Evolutionary conservation across 2,329 filamentous ascomycete genomes (phyloP).

Genomic region (Boeremia lycopersici): DNA sequence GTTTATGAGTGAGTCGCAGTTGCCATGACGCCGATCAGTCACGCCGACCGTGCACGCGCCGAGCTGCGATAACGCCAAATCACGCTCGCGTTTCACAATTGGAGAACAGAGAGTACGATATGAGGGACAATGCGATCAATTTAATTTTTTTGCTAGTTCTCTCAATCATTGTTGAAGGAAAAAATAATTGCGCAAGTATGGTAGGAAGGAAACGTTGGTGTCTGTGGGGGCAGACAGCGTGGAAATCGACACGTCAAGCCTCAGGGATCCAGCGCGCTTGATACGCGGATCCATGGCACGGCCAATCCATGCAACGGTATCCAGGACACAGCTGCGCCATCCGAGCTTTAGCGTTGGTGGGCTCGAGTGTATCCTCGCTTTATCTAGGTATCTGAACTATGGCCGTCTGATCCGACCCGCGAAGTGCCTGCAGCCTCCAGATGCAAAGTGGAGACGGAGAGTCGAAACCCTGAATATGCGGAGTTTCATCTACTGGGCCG

Average conservation of each 20-base stretch:
- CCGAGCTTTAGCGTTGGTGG: too few relatives aligned
- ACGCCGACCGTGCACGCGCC: constrained; percentile 26
- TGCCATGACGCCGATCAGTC: constrained; percentile 32
- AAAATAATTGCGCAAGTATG: too few relatives aligned
- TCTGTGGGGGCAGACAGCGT: too few relatives aligned
- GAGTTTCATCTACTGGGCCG: constrained; percentile 9
- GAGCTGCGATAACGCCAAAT: constrained; percentile 30
- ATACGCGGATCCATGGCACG: too few relatives aligned
- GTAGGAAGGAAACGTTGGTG: too few relatives aligned
- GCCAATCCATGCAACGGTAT: too few relatives aligned
- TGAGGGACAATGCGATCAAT: too few relatives aligned
- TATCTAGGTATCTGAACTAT: constrained; percentile 4
- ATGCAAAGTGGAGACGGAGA: constrained; percentile 14
- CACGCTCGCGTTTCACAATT: constrained; percentile 21
- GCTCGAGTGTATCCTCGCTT: not conserved
- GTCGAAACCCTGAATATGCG: constrained; percentile 11
- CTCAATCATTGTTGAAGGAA: too few relatives aligned
- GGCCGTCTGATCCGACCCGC: constrained; percentile 19
- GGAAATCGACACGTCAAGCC: too few relatives aligned
- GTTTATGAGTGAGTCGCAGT: constrained; percentile 30
- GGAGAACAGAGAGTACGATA: not conserved
- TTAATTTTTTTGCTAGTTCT: too few relatives aligned
- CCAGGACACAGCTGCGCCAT: too few relatives aligned
- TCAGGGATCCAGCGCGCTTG: too few relatives aligned
- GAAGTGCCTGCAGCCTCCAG: constrained; percentile 8